Conservation (phyloP, 73 alveolate species). For the Stentor coeruleus region DNA sequence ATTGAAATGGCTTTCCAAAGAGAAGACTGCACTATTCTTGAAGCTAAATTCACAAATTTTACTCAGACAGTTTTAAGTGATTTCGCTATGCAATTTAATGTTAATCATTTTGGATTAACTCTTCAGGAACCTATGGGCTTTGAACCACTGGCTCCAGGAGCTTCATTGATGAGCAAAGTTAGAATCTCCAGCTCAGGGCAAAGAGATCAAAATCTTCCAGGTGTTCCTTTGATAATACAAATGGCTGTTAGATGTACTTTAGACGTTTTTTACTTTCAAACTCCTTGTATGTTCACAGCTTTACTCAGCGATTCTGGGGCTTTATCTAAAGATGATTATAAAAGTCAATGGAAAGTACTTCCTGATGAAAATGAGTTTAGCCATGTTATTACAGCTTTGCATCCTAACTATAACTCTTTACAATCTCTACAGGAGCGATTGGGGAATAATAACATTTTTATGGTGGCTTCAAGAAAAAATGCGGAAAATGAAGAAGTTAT, state of each 20-base stretch:
- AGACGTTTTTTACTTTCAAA: slow-evolving; percentile 71
- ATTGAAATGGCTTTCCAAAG: neutral
- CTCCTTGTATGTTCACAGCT: slow-evolving; percentile 45
- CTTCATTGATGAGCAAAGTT: neutral
- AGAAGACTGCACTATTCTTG: slow-evolving; percentile 27
- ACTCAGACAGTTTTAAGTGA: slow-evolving; percentile 21
- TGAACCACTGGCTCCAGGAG: neutral
- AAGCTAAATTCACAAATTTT: slow-evolving; percentile 26
- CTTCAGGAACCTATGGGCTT: slow-evolving; percentile 8
- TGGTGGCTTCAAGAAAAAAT: neutral
- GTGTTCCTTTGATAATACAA: slow-evolving; percentile 62
- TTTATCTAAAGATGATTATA: neutral
- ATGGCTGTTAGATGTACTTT: slow-evolving; percentile 71
- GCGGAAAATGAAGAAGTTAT: neutral
- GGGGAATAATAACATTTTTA: neutral
- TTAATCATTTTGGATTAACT: slow-evolving; percentile 48
- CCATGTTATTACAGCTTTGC: neutral
- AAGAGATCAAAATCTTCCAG: slow-evolving; percentile 7
- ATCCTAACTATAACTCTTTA: neutral
- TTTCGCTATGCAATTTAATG: slow-evolving; percentile 46
- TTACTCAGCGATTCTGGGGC: neutral
- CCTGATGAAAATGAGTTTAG: neutral
- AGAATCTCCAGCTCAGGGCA: neutral
- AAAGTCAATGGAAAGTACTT: neutral
- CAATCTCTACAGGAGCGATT: slow-evolving; percentile 4